These are phyloP conservation scores for Ophiostoma quercus DNA, from an alignment of 2,329 filamentous ascomycete genomes.

Conservation along the genomic window DNA sequence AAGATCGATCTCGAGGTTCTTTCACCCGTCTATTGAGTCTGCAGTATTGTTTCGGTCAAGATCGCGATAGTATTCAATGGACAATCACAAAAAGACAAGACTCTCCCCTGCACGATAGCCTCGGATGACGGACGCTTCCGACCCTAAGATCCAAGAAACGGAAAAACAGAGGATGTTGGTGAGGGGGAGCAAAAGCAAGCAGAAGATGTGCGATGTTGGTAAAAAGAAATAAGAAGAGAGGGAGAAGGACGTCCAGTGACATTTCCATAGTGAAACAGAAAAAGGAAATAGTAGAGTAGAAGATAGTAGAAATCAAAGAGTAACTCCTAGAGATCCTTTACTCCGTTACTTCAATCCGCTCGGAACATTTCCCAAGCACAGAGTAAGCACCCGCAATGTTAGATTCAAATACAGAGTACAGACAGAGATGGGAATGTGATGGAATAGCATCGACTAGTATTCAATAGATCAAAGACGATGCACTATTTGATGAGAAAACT, in stretches of 20 bases:
- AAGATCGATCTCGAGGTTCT: neutral
- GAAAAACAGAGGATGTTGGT: neutral
- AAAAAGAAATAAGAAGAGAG: neutral
- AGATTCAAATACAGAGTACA: no score
- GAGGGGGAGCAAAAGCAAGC: no score
- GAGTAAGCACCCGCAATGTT: neutral
- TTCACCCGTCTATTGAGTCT: neutral
- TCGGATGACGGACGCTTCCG: conserved; percentile 1
- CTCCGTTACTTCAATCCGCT: neutral
- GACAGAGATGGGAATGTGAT: neutral
- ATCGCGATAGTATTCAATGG: no score
- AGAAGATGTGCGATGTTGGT: no score
- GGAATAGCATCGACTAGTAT: neutral
- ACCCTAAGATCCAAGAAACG: neutral
- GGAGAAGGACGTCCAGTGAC: neutral
- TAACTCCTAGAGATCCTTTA: neutral
- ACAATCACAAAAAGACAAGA: neutral
- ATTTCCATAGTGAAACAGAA: neutral
- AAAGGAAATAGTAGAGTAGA: neutral
- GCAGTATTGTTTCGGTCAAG: no score
- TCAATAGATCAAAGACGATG: neutral
- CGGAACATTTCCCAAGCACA: neutral
- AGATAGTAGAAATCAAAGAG: neutral
- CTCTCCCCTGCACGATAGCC: neutral
- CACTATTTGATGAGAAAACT: neutral